Base-by-base conservation (phyloP, 306 rosid genomes). In the Astragalus membranaceus region DNA sequence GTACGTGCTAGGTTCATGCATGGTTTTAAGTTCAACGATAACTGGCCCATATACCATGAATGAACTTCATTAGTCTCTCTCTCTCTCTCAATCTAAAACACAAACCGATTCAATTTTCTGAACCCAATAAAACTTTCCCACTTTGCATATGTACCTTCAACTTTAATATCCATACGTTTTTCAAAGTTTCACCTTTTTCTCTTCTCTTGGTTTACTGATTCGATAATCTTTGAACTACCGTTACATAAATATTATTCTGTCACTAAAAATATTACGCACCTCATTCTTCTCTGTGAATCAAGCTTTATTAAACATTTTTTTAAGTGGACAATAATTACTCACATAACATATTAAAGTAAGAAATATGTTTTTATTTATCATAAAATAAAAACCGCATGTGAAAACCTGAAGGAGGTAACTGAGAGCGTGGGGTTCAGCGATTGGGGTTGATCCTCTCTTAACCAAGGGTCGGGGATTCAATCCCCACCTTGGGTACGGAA, bases 1-100 rank as follows among this genome's bases (percentile, higher is more conserved):
- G 84, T 81, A 85, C 96, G 91, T 87, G 84, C 76, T 37, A 83
- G 86, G 48, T 90, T 85, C 96, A 84, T 90, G 96, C 96, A 90
- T 85, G 93, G 79, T 81, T 80, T 74, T 56, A 49, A 29, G 2
- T 62, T 72, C 74, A 60, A 79, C 36, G 14, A 54, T 46, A 69
- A 47, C 51, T 44, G 75, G 39, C 74, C 85, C 78, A 74, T 74
- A 2, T 74, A 2, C 72, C 33, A 54, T 49, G 41, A 35, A 58
- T 47, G 8, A 32, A 53, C 48, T 20, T 46, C 61, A 48, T 54
- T 2, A 26, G 55, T 64, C 50, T 70, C 4, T 26, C 30, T 26
- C 3, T 64, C 50, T 70, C 4, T 26, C 30, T 26, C 3, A 26
- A 26, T 26, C 17, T 36, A 14, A 36, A 61, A 10, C 16, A 26